Evolutionary conservation across 805 yeast species (phyloP), one percentile per base, ranked within the genome.

Genomic region (Wickerhamiella allomyrinae): DNA sequence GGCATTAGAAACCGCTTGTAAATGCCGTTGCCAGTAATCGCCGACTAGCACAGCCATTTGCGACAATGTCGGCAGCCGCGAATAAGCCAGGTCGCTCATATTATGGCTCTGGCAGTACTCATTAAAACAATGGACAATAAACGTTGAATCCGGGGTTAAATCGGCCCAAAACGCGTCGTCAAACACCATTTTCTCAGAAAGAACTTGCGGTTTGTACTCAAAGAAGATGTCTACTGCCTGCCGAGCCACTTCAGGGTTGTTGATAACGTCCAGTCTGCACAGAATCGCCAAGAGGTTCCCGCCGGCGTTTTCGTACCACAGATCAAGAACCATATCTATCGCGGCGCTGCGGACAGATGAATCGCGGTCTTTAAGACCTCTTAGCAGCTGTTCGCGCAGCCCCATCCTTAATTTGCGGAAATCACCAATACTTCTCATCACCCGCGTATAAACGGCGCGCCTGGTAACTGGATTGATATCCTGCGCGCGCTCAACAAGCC

Each of bases 291-390:
- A 61, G 13, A 89, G 63, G 57, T 85, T 87, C 48, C 79, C 77
- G 48, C 79, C 69, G 15, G 78, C 71, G 5, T 71, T 65, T 20
- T 71, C 71, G 40, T 81, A 68, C 97, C 97, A 91, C 35, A 70
- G 70, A 21, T 65, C 62, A 2, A 82, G 69, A 36, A 91, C 67
- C 76, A 86, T 70, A 47, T 73, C 71, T 1, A 69, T 60, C 5
- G 95, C 85, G 0, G 95, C 89, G 21, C 64, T 65, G 49, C 74
- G 65, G 1, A 91, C 96, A 5, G 67, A 50, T 4, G 69, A 74
- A 49, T 87, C 95, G 49, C 96, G 73, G 59, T 89, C 98, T 47
- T 74, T 76, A 40, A 89, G 67, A 3, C 98, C 97, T 85, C 94
- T 82, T 17, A 91, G 65, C 20, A 91, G 57, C 42, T 71, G 69